These are phyloP conservation scores for Kodamaea nitidulidarum DNA, from an alignment of 805 yeast species.

Conservation along the genomic window DNA sequence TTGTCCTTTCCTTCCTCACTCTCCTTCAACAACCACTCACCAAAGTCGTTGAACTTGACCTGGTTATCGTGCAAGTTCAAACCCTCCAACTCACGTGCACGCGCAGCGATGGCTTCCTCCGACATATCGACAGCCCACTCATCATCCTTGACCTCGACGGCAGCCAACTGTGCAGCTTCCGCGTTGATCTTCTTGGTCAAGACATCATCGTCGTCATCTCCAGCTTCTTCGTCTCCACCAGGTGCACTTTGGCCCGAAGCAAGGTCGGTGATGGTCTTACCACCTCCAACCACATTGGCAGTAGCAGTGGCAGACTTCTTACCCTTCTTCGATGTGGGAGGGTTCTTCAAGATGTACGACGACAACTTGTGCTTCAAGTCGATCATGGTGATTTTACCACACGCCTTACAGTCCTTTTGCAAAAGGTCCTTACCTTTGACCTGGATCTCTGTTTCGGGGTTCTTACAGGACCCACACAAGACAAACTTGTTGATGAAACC, in stretches of 20 bases:
- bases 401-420: constrained; percentile 94
- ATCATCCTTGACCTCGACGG: constrained; percentile 73
- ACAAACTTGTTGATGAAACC: constrained; percentile 92
- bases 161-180: constrained; percentile 65
- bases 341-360: constrained; percentile 86
- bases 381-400: constrained; percentile 84
- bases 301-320: constrained; percentile 80
- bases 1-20: constrained; percentile 52
- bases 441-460: constrained; percentile 93
- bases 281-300: constrained; percentile 86
- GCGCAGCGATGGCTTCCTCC: constrained; percentile 89
- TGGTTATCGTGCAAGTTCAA: constrained; percentile 44
- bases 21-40: constrained; percentile 74
- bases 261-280: constrained; percentile 73
- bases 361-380: constrained; percentile 85
- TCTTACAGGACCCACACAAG: constrained; percentile 89
- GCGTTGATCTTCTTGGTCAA: constrained; percentile 77
- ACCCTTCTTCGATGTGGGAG: constrained; percentile 58
- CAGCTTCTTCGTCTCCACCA: constrained; percentile 26
- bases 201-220: constrained; percentile 64
- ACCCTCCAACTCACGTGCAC: constrained; percentile 84
- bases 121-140: constrained; percentile 98
- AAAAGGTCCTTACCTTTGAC: constrained; percentile 70
- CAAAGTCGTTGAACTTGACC: constrained; percentile 67
- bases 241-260: constrained; percentile 45